A percentile compares a stretch with the other conserved stretches of the same genome.
Conservation (phyloP, 805 yeast genomes). For the Starmerella bombi region DNA sequence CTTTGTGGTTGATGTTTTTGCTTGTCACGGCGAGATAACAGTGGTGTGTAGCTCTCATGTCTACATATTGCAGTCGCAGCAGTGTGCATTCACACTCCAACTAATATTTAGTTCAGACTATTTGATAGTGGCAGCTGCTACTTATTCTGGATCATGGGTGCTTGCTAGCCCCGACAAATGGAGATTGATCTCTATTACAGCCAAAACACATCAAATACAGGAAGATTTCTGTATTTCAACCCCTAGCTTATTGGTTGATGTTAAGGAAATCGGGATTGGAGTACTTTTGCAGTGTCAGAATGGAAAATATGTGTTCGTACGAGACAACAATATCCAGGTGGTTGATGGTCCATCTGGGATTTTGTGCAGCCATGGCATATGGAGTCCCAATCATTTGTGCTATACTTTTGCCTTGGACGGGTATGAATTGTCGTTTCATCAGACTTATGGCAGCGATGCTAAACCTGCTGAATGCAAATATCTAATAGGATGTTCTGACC, state of each 20-base stretch:
- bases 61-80: background rate
- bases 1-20: slow-evolving; percentile 5
- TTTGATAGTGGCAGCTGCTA: background rate
- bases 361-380: background rate
- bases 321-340: slow-evolving; percentile 13
- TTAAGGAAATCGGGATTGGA: background rate
- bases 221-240: slow-evolving; percentile 11
- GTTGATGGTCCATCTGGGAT: background rate
- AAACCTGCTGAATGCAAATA: background rate
- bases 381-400: background rate
- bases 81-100: background rate
- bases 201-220: background rate
- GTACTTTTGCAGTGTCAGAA: slow-evolving; percentile 4
- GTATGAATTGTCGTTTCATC: background rate
- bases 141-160: background rate
- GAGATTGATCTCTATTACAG: slow-evolving; percentile 3
- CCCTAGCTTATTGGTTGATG: slow-evolving; percentile 1
- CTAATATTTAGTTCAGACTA: background rate
- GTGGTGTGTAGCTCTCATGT: slow-evolving; percentile 7
- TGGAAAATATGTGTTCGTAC: slow-evolving; percentile 1
- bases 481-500: slow-evolving; percentile 5
- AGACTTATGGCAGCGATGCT: background rate
- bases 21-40: background rate
- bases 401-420: background rate
- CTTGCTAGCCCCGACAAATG: slow-evolving; percentile 3